Percentiles rank a stretch among this genome's conserved stretches.
phyloP scores from a whole-genome alignment of 2,329 filamentous ascomycete species.

The Zymoseptoria tritici region DNA sequence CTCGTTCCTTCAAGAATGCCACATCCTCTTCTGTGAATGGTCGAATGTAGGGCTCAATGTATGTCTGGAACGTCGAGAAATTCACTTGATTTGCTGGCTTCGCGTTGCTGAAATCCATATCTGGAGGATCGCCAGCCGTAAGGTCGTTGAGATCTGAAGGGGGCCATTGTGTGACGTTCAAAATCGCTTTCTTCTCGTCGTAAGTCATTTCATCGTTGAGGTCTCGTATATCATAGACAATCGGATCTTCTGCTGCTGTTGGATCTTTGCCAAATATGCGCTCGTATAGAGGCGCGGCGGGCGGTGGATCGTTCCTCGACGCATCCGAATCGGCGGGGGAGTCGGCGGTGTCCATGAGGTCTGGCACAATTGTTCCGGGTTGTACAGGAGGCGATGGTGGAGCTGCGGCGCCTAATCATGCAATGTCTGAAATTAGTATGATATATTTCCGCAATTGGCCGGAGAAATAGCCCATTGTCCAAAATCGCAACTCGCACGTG shows the following conservation, averaged over 20 bases:
- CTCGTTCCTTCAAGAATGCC: slow-evolving; percentile 78
- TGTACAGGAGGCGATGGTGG: slow-evolving; percentile 27
- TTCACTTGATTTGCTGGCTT: slow-evolving; percentile 93
- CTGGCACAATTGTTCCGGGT: slow-evolving; percentile 23
- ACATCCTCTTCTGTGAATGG: slow-evolving; percentile 88
- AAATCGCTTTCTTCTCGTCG: slow-evolving; percentile 81
- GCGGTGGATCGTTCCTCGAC: slow-evolving; percentile 50
- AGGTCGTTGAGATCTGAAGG: slow-evolving; percentile 71
- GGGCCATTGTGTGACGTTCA: slow-evolving; percentile 79
- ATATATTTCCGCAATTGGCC: neutral
- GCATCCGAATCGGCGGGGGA: slow-evolving; percentile 51
- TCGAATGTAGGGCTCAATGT: slow-evolving; percentile 85
- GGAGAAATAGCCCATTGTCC: neutral
- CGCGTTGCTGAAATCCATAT: slow-evolving; percentile 90
- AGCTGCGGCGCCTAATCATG: slow-evolving; percentile 19
- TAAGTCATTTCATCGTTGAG: slow-evolving; percentile 68
- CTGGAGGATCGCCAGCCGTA: slow-evolving; percentile 81
- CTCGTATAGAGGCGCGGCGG: slow-evolving; percentile 64
- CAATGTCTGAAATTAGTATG: slow-evolving; percentile 6
- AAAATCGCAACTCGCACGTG: neutral
- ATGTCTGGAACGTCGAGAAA: slow-evolving; percentile 85
- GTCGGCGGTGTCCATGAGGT: slow-evolving; percentile 54
- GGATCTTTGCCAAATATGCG: slow-evolving; percentile 83
- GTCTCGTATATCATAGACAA: slow-evolving; percentile 83
- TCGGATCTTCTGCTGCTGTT: slow-evolving; percentile 82